Evolutionary conservation across 2,329 filamentous ascomycete genomes (phyloP).

Genomic region (Pyrenochaeta sp.): DNA sequence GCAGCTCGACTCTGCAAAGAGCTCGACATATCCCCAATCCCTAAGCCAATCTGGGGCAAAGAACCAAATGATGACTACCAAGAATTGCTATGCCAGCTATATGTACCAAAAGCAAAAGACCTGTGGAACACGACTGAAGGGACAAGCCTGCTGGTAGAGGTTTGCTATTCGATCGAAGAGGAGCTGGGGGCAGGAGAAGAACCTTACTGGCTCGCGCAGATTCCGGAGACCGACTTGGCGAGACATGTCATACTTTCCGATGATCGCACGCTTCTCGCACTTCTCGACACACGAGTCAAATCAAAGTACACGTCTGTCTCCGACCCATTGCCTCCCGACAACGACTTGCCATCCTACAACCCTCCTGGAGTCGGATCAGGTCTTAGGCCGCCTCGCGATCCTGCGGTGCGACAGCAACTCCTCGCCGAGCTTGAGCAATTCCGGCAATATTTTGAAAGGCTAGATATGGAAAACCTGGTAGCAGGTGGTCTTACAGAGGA

Average conservation of each 20-base stretch:
- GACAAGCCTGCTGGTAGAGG: constrained; percentile 72
- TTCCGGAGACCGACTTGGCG: constrained; percentile 62
- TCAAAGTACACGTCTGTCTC: constrained; percentile 68
- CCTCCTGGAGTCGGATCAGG: background rate
- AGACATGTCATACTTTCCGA: constrained; percentile 83
- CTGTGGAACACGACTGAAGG: constrained; percentile 85
- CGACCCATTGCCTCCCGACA: constrained; percentile 79
- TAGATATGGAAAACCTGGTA: constrained; percentile 32
- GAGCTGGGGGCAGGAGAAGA: constrained; percentile 31
- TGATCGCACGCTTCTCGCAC: constrained; percentile 72
- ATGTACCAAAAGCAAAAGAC: constrained; percentile 78
- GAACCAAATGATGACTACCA: constrained; percentile 71
- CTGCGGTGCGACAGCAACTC: constrained; percentile 23
- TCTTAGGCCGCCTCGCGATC: constrained; percentile 3
- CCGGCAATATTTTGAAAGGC: constrained; percentile 37
- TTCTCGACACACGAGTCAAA: constrained; percentile 73
- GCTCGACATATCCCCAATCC: constrained; percentile 76
- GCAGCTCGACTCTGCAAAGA: constrained; percentile 82
- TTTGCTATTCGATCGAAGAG: constrained; percentile 62
- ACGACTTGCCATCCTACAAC: constrained; percentile 46
- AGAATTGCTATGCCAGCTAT: constrained; percentile 76
- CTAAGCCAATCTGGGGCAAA: constrained; percentile 83
- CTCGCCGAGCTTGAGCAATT: constrained; percentile 34
- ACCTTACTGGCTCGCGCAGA: constrained; percentile 42
- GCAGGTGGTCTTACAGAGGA: constrained; percentile 26